phyloP scores from a whole-genome alignment of 257 asterid genomes.

The Capsicum chinense region DNA sequence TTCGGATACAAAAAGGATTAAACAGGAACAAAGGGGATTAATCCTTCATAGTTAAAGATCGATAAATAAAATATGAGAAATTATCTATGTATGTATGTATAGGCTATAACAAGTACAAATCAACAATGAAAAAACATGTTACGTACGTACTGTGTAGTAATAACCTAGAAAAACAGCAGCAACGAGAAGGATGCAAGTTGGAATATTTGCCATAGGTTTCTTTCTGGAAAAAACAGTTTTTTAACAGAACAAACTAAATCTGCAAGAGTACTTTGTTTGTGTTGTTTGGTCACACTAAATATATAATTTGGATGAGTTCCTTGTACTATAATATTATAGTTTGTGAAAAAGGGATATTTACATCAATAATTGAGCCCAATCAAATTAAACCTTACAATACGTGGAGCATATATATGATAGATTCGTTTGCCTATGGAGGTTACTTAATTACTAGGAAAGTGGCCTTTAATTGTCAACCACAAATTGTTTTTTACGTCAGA shows the following conservation, averaged over 20 bases:
- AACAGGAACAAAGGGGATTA: no score
- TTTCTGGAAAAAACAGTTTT: background rate
- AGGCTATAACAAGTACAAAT: background rate
- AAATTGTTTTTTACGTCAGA: background rate
- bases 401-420: background rate
- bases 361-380: background rate
- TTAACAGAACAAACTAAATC: background rate
- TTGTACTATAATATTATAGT: background rate
- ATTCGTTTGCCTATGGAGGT: background rate
- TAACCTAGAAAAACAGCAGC: slow-evolving; percentile 18
- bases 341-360: background rate
- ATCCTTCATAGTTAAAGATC: background rate
- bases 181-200: background rate
- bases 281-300: background rate
- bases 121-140: background rate
- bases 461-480: background rate
- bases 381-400: background rate
- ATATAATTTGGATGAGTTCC: background rate
- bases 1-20: no score
- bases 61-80: background rate
- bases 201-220: background rate
- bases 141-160: background rate
- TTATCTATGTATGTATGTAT: background rate
- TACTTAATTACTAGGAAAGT: background rate
- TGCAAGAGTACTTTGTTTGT: slow-evolving; percentile 8